A percentile compares a stretch with the other conserved stretches of the same genome.
Conservation (phyloP, 805 yeast species). For the Kluyveromyces wickerhamii region DNA sequence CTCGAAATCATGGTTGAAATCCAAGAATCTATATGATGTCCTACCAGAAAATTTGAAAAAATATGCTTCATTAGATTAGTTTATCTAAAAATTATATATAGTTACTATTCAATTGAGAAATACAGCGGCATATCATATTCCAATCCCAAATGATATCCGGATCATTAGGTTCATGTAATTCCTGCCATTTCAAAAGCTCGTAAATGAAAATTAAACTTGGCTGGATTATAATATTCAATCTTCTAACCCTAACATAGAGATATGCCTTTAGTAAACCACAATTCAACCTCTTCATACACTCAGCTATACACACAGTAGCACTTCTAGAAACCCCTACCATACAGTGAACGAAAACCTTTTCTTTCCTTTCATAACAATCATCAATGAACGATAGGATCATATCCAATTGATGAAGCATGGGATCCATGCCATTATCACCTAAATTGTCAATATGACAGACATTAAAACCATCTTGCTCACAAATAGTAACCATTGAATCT, state of each 20-base stretch:
- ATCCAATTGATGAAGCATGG: constrained; percentile 53
- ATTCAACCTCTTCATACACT: constrained; percentile 71
- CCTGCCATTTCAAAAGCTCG: constrained; percentile 60
- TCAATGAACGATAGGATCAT: constrained; percentile 62
- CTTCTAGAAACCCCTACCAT: constrained; percentile 94
- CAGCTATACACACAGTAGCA: constrained; percentile 94
- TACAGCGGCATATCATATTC: constrained; percentile 79
- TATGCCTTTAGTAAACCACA: constrained; percentile 73
- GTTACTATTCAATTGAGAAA: constrained; percentile 65
- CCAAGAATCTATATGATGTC: constrained; percentile 54
- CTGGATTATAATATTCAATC: constrained; percentile 88
- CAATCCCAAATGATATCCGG: constrained; percentile 59
- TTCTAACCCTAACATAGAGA: constrained; percentile 76
- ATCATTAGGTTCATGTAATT: constrained; percentile 18
- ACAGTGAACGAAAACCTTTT: constrained; percentile 74
- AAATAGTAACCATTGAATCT: constrained; percentile 6
- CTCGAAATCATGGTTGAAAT: constrained; percentile 66
- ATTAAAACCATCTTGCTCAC: constrained; percentile 25
- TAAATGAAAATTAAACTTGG: constrained; percentile 90
- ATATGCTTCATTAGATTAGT: constrained; percentile 42
- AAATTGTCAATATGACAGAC: constrained; percentile 58
- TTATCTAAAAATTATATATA: constrained; percentile 36
- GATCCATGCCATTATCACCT: constrained; percentile 88
- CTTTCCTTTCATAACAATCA: constrained; percentile 36
- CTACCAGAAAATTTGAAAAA: constrained; percentile 65